phyloP scores from a whole-genome alignment of 768 basidiomycete genomes.

The Suillus decipiens region DNA sequence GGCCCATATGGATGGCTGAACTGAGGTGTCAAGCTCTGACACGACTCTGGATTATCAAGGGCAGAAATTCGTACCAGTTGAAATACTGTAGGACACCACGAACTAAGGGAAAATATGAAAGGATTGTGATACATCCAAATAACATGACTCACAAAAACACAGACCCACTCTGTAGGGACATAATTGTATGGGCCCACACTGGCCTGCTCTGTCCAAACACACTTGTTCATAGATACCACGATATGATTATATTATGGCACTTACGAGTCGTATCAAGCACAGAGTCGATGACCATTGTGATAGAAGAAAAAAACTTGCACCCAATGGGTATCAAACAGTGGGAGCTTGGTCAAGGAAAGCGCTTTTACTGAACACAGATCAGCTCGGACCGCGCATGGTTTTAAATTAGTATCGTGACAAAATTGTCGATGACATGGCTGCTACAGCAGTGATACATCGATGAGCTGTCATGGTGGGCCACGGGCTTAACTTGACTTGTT shows the following conservation, averaged over 20 bases:
- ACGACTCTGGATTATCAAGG: background rate
- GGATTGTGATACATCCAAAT: background rate
- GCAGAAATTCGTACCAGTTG: constrained; percentile 34
- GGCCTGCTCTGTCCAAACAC: background rate
- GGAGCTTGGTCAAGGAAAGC: background rate
- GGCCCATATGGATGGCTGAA: constrained; percentile 48
- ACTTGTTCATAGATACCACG: background rate
- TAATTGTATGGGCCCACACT: constrained; percentile 36
- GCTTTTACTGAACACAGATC: background rate
- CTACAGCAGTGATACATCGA: background rate
- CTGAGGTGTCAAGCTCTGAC: background rate
- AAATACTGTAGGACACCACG: constrained; percentile 41
- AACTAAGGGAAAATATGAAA: constrained; percentile 21
- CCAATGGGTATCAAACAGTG: background rate
- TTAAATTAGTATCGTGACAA: background rate
- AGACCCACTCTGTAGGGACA: constrained; percentile 40
- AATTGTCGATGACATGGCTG: background rate
- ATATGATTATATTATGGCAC: background rate
- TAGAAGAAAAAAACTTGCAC: background rate
- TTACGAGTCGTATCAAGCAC: background rate
- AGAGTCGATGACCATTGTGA: background rate
- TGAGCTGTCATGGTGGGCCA: background rate
- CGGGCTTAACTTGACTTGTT: background rate
- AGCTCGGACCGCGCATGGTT: background rate
- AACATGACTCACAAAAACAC: constrained; percentile 24